These are phyloP conservation scores for Flaveria brownii DNA, from an alignment of 129 eudicot species.

Conservation along the genomic window DNA sequence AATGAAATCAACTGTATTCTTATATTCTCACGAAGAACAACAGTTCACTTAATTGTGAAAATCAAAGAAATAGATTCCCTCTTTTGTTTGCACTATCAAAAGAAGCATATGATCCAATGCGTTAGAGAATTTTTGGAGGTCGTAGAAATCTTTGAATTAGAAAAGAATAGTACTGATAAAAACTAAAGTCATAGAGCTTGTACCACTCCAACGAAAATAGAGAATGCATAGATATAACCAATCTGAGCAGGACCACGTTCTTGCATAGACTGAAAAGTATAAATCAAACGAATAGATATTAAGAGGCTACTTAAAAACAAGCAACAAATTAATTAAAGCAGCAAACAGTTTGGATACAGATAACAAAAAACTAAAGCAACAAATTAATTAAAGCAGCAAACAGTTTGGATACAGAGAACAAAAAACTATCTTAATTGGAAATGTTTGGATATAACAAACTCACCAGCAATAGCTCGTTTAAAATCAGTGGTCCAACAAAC, in stretches of 20 bases:
- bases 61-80: neutral
- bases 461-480: conserved; percentile 72
- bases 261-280: conserved; percentile 77
- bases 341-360: neutral
- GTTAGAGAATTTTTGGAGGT: neutral
- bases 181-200: conserved; percentile 20
- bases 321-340: neutral
- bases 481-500: conserved; percentile 79
- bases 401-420: neutral
- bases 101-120: neutral
- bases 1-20: neutral
- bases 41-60: neutral
- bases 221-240: conserved; percentile 78
- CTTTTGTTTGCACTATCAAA: neutral
- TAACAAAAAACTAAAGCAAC: neutral
- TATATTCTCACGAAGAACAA: neutral
- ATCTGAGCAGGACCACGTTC: conserved; percentile 70
- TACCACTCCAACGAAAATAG: conserved; percentile 89
- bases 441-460: conserved; percentile 26
- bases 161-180: conserved; percentile 7
- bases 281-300: conserved; percentile 3
- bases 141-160: neutral
- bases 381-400: neutral
- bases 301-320: neutral
- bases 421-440: conserved; percentile 3